A percentile compares a stretch with the other conserved stretches of the same genome.
Conservation (phyloP, 2,329 filamentous ascomycete genomes). For the Fusarium sp. region DNA sequence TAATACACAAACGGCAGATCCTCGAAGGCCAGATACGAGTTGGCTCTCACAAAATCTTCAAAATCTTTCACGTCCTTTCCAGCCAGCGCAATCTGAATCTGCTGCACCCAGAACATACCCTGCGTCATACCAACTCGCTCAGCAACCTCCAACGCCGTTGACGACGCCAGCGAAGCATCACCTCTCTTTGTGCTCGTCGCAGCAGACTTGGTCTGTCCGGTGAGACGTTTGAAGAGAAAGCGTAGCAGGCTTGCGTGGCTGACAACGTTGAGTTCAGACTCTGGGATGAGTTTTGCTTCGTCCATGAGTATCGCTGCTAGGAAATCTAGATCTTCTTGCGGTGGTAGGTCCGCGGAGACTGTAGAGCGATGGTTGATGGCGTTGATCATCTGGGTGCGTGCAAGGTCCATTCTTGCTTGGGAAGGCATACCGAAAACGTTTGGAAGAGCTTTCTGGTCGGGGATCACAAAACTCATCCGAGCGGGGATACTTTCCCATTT, state of each 20-base stretch:
- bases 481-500: slow-evolving; percentile 49
- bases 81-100: slow-evolving; percentile 39
- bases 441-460: slow-evolving; percentile 49
- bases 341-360: slow-evolving; percentile 12
- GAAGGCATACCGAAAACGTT: slow-evolving; percentile 45
- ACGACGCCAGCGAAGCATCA: slow-evolving; percentile 21
- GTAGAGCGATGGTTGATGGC: slow-evolving; percentile 23
- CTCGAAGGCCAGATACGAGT: slow-evolving; percentile 46
- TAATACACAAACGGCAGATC: slow-evolving; percentile 49
- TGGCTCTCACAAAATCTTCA: slow-evolving; percentile 39
- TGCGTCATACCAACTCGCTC: slow-evolving; percentile 39
- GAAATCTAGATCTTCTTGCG: slow-evolving; percentile 41
- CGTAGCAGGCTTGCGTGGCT: slow-evolving; percentile 41
- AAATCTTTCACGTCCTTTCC: slow-evolving; percentile 14
- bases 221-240: slow-evolving; percentile 17
- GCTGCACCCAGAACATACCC: slow-evolving; percentile 50
- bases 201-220: neutral
- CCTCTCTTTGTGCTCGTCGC: neutral
- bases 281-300: slow-evolving; percentile 35
- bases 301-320: slow-evolving; percentile 39
- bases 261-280: slow-evolving; percentile 28
- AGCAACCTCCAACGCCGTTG: slow-evolving; percentile 37
- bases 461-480: slow-evolving; percentile 46
- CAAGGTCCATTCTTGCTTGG: slow-evolving; percentile 26
- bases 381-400: slow-evolving; percentile 39